Conservation (phyloP, 1,284 basidiomycete species). For the Ceratobasidium theobromae region DNA sequence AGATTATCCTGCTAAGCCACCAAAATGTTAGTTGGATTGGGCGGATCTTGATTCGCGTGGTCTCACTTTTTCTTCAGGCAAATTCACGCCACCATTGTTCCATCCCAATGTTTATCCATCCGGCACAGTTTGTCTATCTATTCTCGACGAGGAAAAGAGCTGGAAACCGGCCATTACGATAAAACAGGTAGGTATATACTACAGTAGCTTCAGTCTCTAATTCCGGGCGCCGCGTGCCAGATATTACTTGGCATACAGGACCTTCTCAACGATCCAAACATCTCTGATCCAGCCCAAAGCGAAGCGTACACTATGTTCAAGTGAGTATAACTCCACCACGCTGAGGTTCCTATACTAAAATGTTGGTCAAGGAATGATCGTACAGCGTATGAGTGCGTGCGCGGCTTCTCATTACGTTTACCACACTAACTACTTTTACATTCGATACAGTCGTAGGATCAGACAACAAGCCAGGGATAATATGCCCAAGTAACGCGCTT, state of each 20-base stretch:
- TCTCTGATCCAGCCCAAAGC: constrained; percentile 93
- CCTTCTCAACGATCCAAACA: constrained; percentile 90
- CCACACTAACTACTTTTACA: constrained; percentile 18
- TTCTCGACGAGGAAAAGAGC: constrained; percentile 97
- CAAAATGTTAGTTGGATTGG: constrained; percentile 72
- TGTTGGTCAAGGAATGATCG: constrained; percentile 75
- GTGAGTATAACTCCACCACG: constrained; percentile 51
- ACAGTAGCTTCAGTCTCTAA: not conserved
- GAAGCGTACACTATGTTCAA: constrained; percentile 98
- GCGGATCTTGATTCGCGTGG: not conserved
- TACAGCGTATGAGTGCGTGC: constrained; percentile 78
- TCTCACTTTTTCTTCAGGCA: constrained; percentile 58
- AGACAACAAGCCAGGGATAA: constrained; percentile 83
- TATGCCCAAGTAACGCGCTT: constrained; percentile 64
- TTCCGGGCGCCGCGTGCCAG: constrained; percentile 47
- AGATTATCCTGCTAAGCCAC: constrained; percentile 96
- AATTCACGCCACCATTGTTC: constrained; percentile 95
- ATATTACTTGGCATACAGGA: constrained; percentile 96
- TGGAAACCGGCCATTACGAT: constrained; percentile 99
- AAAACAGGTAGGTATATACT: constrained; percentile 73
- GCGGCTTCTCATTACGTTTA: constrained; percentile 3
- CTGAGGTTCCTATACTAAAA: not conserved
- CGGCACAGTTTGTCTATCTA: constrained; percentile 97
- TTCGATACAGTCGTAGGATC: constrained; percentile 63
- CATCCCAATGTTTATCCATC: constrained; percentile 99